Evolutionary conservation across 2,329 filamentous ascomycete genomes (phyloP), one percentile per base, ranked within the genome.

Genomic region (Alternaria consortialis): DNA sequence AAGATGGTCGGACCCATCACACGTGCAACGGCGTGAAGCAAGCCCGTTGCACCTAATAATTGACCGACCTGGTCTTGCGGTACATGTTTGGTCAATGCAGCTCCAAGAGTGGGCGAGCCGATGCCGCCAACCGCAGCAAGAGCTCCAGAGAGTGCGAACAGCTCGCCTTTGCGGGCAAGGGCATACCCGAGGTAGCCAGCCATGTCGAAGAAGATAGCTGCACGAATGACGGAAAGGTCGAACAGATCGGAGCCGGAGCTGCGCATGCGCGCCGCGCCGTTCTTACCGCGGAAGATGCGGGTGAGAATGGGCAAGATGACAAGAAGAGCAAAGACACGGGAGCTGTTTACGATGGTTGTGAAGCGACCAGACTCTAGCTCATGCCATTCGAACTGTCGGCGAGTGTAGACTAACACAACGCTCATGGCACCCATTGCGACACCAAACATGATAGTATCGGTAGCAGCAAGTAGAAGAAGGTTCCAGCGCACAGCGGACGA

Each of bases 71-170:
- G 87, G 65, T 95, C 91, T 0, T 88, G 84, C 0, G 94, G 92
- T 0, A 98, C 90, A 77, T 98, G 95, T 76, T 97, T 98, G 20
- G 93, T 97, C 52, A 97, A 82, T 0, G 91, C 87, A 1, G 91
- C 90, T 73, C 97, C 93, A 51, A 97, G 84, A 0, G 92, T 95
- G 1, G 95, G 94, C 36, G 90, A 90, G 0, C 91, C 94, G 46
- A 98, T 89, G 1, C 94, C 94, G 25, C 94, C 94, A 39, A 96
- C 80, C 0, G 92, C 86, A 1, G 92, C 90, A 17, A 94, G 70
- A 44, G 92, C 83, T 48, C 92, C 94, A 17, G 89, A 90, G 0
- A 88, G 64, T 4, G 92, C 85, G 77, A 97, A 95, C 0, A 91
- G 66, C 0, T 82, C 79, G 3, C 88, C 85, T 1, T 83, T 85